Evolutionary conservation across 2,329 filamentous ascomycete genomes (phyloP), one percentile per base, ranked within the genome.

Genomic region (Cercospora brassicicola): DNA sequence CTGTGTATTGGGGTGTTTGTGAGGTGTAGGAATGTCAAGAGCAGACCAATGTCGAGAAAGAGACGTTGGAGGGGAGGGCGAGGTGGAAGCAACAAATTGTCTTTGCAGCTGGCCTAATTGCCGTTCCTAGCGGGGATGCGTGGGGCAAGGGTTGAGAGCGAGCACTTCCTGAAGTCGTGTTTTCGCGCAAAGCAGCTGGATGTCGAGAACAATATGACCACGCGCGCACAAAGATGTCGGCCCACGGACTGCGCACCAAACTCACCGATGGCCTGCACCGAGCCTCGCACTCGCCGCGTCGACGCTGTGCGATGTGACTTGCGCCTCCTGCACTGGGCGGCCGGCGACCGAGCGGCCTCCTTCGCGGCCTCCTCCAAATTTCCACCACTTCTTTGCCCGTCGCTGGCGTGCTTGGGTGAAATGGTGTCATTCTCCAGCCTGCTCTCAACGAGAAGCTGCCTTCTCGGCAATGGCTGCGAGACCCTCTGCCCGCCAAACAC

Each of bases 21-120:
- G 45, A 28, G 45, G 66, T 28, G 61, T 20, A 28, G 62, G 9
- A 59, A 30, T 36, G 31, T 60, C 28, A 53, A 62, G 45, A 60
- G 57, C 57, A 39, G 39, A 39, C 57, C 57, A 60, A 60, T 60
- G 57, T 60, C 57, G 26, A 60, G 33, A 13, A 51, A 62, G 42
- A 48, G 33, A 30, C 1, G 39, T 48, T 62, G 59, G 59, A 62
- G 59, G 39, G 13, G 39, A 62, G 33, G 33, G 39, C n/a, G 53
- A 57, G 33, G 18, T 33, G 20, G 33, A 61, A 61, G 33, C 62
- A 56, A 64, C 51, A 64, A 64, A 64, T 45, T 57, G 51, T 57
- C 51, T 42, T 45, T 26, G 13, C 59, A 26, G 59, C 59, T 48
- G 48, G 48, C 48, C 48, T 55, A 26, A 55, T 55, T 55, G 48